Evolutionary conservation across 495 filamentous ascomycete genomes (phyloP).

Genomic region (Sordaria brevicollis): DNA sequence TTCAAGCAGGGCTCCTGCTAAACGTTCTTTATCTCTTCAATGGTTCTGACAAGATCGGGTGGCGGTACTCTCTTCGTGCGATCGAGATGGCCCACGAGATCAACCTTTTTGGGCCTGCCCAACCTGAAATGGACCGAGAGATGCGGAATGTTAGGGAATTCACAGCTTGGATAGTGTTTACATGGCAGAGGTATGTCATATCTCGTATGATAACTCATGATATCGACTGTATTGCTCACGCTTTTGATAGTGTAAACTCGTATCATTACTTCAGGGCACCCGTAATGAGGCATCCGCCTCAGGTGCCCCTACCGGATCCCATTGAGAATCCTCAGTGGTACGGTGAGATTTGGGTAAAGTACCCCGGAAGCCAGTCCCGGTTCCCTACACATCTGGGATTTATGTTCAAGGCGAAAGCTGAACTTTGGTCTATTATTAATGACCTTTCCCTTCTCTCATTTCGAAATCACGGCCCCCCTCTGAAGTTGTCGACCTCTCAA

Average conservation of each 20-base stretch:
- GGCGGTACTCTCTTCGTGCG: conserved; percentile 20
- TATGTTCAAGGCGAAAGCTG: conserved; percentile 22
- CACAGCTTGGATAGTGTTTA: conserved; percentile 28
- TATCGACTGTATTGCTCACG: not conserved
- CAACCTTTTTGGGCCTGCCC: conserved; percentile 11
- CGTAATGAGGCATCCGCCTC: conserved; percentile 15
- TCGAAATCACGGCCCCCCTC: not conserved
- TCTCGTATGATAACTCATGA: conserved; percentile 1
- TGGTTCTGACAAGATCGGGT: conserved; percentile 27
- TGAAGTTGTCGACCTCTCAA: conserved; percentile 9
- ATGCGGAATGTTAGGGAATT: conserved; percentile 17
- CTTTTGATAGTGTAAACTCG: conserved; percentile 6
- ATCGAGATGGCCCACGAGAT: conserved; percentile 25
- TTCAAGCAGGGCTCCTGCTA: conserved; percentile 24
- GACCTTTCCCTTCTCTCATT: conserved; percentile 15
- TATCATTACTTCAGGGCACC: conserved; percentile 22
- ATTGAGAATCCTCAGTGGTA: conserved; percentile 20
- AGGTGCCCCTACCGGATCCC: conserved; percentile 21
- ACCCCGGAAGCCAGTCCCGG: conserved; percentile 16
- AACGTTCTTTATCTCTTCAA: conserved; percentile 20
- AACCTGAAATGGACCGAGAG: not conserved
- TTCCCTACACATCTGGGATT: conserved; percentile 17
- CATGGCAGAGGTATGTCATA: conserved; percentile 26
- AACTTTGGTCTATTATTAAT: conserved; percentile 25
- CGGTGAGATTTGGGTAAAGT: conserved; percentile 28